Evolutionary conservation across 2,329 filamentous ascomycete species (phyloP), one percentile per base, ranked within the genome.

Genomic region (Cercospora citrullina): DNA sequence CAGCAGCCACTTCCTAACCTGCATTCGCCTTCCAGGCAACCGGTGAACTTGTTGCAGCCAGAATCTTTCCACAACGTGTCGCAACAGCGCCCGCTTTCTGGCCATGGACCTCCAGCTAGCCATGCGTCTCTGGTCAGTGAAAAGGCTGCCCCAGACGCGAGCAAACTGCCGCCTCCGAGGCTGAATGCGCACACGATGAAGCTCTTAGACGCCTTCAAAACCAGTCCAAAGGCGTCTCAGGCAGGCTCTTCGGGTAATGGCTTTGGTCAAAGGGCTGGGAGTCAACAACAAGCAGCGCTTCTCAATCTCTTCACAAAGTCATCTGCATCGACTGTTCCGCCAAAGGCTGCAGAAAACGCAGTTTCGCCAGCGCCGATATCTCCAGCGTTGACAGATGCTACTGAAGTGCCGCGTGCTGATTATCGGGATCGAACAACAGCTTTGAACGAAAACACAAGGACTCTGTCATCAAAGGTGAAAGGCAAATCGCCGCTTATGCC

Each of bases 151-250:
- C 87, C 87, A 1, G 82, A 85, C 36, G 85, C 87, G 5, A 77
- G 87, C 72, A 85, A 86, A 62, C 75, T 90, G 26, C 87, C 87
- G 16, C 81, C 84, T 45, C 86, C 87, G 6, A 86, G 84, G 69
- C 81, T 89, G 33, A 88, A 81, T 39, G 83, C 82, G 12, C 87
- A 90, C 75, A 83, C 86, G 1, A 80, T 86, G 67, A 82, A 83
- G n/a, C 76, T 90, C 36, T 78, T 90, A 60, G 86, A 85, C 72
- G 82, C 85, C 1, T 89, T 90, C 79, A 68, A 69, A 36, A 61
- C 55, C 30, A 21, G 60, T 45, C 33, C 60, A 31, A 48, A 51
- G 33, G 28, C 64, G 21, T 48, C 61, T 36, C 31, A 48, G n/a
- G 21, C 76, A 16, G 75, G 57, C 23, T 36, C 69, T 31, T 45